phyloP scores from a whole-genome alignment of 2,329 filamentous ascomycete species.

The Diaporthe caulivora region DNA sequence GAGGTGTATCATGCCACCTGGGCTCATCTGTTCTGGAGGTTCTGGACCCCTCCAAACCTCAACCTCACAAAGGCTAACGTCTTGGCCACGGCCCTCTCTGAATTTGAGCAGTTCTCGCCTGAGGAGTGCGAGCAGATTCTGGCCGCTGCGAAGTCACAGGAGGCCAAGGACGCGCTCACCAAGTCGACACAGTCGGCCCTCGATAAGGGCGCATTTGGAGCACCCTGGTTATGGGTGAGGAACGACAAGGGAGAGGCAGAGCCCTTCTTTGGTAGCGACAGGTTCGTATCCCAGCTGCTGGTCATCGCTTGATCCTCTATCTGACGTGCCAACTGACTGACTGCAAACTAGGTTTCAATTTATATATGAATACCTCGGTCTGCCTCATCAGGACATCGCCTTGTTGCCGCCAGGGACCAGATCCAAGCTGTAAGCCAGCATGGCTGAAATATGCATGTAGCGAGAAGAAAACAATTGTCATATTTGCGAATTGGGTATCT shows the following conservation, averaged over 20 bases:
- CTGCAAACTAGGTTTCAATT: constrained; percentile 68
- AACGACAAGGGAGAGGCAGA: constrained; percentile 69
- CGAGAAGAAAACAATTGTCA: constrained; percentile 3
- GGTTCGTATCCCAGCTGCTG: constrained; percentile 52
- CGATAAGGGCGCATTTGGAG: constrained; percentile 78
- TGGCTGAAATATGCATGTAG: no score
- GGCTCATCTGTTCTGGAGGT: constrained; percentile 66
- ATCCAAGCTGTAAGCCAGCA: constrained; percentile 51
- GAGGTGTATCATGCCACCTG: constrained; percentile 66
- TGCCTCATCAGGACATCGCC: constrained; percentile 69
- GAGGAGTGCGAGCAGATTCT: constrained; percentile 69
- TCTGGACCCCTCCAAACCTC: constrained; percentile 72
- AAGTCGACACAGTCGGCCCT: constrained; percentile 71
- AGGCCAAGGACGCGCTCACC: constrained; percentile 58
- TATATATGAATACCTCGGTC: constrained; percentile 74
- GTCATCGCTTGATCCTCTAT: not conserved
- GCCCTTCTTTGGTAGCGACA: constrained; percentile 83
- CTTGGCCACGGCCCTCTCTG: constrained; percentile 56
- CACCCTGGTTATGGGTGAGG: constrained; percentile 80
- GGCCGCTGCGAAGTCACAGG: constrained; percentile 59
- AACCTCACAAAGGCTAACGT: constrained; percentile 71
- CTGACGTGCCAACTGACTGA: not conserved
- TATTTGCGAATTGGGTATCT: constrained; percentile 36
- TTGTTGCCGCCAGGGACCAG: constrained; percentile 51
- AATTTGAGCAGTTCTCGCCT: constrained; percentile 59